A percentile compares a stretch with the other conserved stretches of the same genome.
Evolutionary conservation across 192 early-diverging fungal genomes (phyloP).

Genomic region (Coemansia sp.): DNA sequence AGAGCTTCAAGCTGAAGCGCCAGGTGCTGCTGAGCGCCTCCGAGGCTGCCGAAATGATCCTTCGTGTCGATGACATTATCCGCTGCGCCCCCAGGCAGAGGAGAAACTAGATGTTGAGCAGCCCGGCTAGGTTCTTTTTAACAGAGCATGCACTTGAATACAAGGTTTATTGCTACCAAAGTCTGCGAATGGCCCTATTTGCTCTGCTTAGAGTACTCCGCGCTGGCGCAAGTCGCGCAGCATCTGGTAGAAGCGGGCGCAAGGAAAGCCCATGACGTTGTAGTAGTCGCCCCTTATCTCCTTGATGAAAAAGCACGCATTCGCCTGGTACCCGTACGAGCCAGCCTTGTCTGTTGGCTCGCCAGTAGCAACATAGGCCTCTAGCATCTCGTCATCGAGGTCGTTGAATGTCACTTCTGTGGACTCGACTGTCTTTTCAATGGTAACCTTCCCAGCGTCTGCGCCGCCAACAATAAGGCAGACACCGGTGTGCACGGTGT

Average conservation of each 20-base stretch:
- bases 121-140: neutral
- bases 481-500: conserved; percentile 76
- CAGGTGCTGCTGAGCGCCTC: conserved; percentile 89
- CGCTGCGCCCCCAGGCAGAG: conserved; percentile 76
- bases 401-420: conserved; percentile 70
- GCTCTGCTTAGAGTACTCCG: conserved; percentile 6
- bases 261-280: conserved; percentile 67
- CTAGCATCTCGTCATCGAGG: conserved; percentile 60
- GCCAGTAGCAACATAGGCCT: conserved; percentile 63
- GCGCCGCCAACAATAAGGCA: conserved; percentile 47
- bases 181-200: neutral
- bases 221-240: conserved; percentile 26
- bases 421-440: conserved; percentile 44
- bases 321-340: conserved; percentile 80
- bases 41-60: conserved; percentile 96
- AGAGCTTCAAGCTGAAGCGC: conserved; percentile 95
- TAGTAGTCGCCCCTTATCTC: conserved; percentile 80
- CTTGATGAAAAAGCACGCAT: conserved; percentile 67
- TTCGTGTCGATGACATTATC: conserved; percentile 98
- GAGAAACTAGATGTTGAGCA: conserved; percentile 15
- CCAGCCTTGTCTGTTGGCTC: conserved; percentile 81
- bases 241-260: conserved; percentile 52
- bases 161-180: neutral
- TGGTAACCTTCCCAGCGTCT: conserved; percentile 1
- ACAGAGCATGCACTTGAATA: neutral